These are phyloP conservation scores for Wickerhamomyces queroliae DNA, from an alignment of 805 yeast genomes.

Conservation along the genomic window DNA sequence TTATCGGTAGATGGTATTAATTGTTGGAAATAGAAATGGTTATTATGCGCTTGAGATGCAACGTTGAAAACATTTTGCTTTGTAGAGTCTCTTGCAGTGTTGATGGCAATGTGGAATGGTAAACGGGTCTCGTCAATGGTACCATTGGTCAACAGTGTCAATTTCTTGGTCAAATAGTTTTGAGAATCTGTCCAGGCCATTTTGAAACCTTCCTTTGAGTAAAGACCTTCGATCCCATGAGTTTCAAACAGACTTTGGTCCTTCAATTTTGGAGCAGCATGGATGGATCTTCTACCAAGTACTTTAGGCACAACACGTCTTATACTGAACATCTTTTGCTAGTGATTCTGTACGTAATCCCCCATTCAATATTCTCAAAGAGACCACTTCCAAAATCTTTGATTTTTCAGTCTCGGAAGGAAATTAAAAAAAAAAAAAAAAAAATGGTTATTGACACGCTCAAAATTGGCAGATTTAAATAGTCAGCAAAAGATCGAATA, in stretches of 20 bases:
- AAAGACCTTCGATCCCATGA: constrained; percentile 60
- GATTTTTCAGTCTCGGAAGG: too few relatives aligned
- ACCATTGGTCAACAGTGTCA: constrained; percentile 64
- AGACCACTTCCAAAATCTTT: neutral
- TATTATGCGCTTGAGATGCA: constrained; percentile 89
- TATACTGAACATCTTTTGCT: constrained; percentile 1
- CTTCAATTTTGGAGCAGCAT: constrained; percentile 56
- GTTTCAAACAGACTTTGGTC: constrained; percentile 31
- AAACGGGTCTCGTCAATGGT: constrained; percentile 72
- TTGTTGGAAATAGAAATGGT: constrained; percentile 81
- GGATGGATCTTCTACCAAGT: constrained; percentile 31
- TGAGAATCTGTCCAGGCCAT: constrained; percentile 83
- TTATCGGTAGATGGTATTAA: constrained; percentile 24
- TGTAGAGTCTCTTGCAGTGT: constrained; percentile 61
- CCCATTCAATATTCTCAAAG: neutral
- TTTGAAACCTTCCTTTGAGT: constrained; percentile 58
- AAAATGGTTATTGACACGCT: too few relatives aligned
- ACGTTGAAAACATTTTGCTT: constrained; percentile 72
- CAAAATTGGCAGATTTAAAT: too few relatives aligned
- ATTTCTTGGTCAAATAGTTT: constrained; percentile 49
- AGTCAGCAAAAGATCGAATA: too few relatives aligned
- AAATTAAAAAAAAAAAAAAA: too few relatives aligned
- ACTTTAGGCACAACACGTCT: neutral
- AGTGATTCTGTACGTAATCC: neutral
- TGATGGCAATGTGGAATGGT: constrained; percentile 64